phyloP scores from a whole-genome alignment of 2,329 filamentous ascomycete species.

The Rosellinia necatrix region DNA sequence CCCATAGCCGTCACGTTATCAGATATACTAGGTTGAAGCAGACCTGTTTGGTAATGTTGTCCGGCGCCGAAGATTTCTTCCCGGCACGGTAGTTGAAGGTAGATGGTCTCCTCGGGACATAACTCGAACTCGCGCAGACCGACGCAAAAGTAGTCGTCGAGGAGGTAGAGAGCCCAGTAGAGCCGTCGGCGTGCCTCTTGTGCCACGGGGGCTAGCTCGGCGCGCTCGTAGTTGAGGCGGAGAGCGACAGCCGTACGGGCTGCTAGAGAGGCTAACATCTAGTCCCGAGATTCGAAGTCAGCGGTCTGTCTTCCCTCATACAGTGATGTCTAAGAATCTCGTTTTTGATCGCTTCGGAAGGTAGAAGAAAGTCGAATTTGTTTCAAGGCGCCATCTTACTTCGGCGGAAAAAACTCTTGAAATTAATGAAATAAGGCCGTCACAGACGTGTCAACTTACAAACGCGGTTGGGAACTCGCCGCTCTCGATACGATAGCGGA shows the following conservation, averaged over 20 bases:
- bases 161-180: conserved; percentile 48
- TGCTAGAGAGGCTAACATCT: conserved; percentile 44
- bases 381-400: no score
- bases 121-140: conserved; percentile 49
- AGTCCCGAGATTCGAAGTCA: neutral
- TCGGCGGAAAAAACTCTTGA: no score
- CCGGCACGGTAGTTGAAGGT: conserved; percentile 44
- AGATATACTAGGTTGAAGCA: conserved; percentile 28
- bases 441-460: conserved; percentile 14
- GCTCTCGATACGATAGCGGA: conserved; percentile 41
- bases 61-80: conserved; percentile 42
- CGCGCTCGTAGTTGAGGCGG: conserved; percentile 47
- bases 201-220: conserved; percentile 40
- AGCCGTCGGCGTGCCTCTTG: conserved; percentile 47
- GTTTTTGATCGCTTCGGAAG: neutral
- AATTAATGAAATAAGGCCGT: no score
- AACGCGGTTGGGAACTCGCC: conserved; percentile 42
- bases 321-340: neutral
- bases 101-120: conserved; percentile 46
- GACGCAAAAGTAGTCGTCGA: conserved; percentile 48
- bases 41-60: conserved; percentile 30
- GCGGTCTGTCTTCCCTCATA: neutral
- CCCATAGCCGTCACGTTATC: conserved; percentile 29
- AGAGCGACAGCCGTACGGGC: conserved; percentile 45
- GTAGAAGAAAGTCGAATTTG: no score